Percentiles rank a stretch among this genome's conserved stretches.
phyloP scores from a whole-genome alignment of 2,329 filamentous ascomycete species.

The Epichloe uncinata region DNA sequence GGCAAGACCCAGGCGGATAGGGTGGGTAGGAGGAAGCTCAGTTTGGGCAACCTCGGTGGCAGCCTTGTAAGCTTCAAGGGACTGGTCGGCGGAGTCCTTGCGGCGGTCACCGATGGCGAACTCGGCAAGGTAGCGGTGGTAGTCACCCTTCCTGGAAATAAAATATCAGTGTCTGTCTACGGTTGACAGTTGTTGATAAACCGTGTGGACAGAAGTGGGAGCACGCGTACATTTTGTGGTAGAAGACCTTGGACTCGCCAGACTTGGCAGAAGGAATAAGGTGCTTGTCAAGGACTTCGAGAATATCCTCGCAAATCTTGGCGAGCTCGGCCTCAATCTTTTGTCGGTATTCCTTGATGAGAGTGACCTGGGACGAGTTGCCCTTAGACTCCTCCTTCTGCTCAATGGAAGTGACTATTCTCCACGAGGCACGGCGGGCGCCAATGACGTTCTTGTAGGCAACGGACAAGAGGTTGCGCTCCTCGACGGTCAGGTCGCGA shows the following conservation, averaged over 20 bases:
- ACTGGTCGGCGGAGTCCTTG: slow-evolving; percentile 87
- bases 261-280: slow-evolving; percentile 88
- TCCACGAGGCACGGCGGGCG: slow-evolving; percentile 92
- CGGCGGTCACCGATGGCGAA: slow-evolving; percentile 90
- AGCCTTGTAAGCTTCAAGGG: slow-evolving; percentile 91
- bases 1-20: slow-evolving; percentile 91
- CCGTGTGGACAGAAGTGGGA: not conserved
- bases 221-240: slow-evolving; percentile 81
- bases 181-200: not conserved
- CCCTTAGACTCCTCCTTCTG: slow-evolving; percentile 99
- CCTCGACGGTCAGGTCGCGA: slow-evolving; percentile 75
- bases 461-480: slow-evolving; percentile 93
- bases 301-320: slow-evolving; percentile 96
- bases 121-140: slow-evolving; percentile 97
- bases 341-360: slow-evolving; percentile 97
- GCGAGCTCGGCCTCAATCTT: slow-evolving; percentile 96
- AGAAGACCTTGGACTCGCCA: slow-evolving; percentile 98
- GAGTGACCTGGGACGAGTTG: slow-evolving; percentile 75
- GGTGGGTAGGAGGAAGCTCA: slow-evolving; percentile 92
- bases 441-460: slow-evolving; percentile 99
- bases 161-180: not conserved
- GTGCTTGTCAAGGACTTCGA: slow-evolving; percentile 86
- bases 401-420: slow-evolving; percentile 96
- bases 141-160: slow-evolving; percentile 81
- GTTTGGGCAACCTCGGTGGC: slow-evolving; percentile 97